A percentile compares a stretch with the other conserved stretches of the same genome.
Evolutionary conservation across 108 stramenopile species (phyloP).

Genomic region (Asterionellopsis glacialis): DNA sequence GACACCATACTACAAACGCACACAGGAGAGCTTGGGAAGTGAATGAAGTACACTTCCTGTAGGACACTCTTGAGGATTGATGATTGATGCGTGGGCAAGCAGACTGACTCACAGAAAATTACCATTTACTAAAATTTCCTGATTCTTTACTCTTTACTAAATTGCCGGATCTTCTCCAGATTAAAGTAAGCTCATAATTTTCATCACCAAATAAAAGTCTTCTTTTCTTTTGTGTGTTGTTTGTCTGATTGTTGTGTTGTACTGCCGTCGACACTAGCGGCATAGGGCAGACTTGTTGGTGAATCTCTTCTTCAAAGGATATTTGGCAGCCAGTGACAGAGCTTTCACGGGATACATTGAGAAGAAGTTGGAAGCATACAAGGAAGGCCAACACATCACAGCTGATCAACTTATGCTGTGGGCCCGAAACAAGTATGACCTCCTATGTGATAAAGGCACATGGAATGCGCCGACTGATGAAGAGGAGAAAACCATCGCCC

Average conservation of each 20-base stretch:
- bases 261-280: too few species aligned
- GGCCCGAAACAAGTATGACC: constrained; percentile 21
- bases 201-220: too few species aligned
- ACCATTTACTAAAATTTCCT: too few species aligned
- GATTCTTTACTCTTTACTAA: too few species aligned
- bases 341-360: constrained; percentile 19
- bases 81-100: constrained; percentile 7
- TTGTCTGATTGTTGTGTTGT: too few species aligned
- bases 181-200: too few species aligned
- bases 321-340: constrained; percentile 14
- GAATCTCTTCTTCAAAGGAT: constrained; percentile 39
- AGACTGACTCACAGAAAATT: constrained; percentile 4
- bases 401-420: constrained; percentile 17
- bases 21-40: neutral
- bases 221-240: too few species aligned
- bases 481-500: constrained; percentile 25
- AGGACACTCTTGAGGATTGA: too few species aligned
- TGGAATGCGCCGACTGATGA: constrained; percentile 18
- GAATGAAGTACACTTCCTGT: too few species aligned
- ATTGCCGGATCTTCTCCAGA: too few species aligned
- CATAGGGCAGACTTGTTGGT: constrained; percentile 17
- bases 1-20: constrained; percentile 26
- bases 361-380: constrained; percentile 17
- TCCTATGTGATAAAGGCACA: constrained; percentile 1
- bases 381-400: constrained; percentile 19